Evolutionary conservation across 2,329 filamentous ascomycete genomes (phyloP), one percentile per base, ranked within the genome.

Genomic region (Gnomoniopsis smithogilvyi): DNA sequence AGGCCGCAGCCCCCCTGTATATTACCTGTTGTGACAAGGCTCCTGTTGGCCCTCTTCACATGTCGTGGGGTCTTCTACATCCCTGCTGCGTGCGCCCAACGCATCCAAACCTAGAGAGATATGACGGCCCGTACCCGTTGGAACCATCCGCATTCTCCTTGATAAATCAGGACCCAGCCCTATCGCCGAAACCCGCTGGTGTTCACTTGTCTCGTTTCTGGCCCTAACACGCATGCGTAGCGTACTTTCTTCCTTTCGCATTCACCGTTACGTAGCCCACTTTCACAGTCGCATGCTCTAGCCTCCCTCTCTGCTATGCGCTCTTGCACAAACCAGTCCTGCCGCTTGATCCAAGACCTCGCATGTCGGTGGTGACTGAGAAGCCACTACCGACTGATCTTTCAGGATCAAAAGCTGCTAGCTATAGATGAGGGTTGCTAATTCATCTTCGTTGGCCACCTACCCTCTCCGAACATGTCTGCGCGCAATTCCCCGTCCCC

Each of bases 401-500:
- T 14, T 22, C 19, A 21, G 38, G 21, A 17, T 15, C 4, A 24
- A 33, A 17, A 24, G 14, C 45, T 43, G 30, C 33, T 46, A 30
- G 26, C 22, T 26, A 26, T 54, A 34, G 45, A 41, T 47, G 47
- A 48, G 33, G 47, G 21, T 46, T 49, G 19, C 34, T 36, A 30
- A 46, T 51, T 38, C 59, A 34, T 22, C 21, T 11, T 24, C 26
- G 14, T 49, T 43, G 26, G 33, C 22, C 38, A 47, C 47, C 45
- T 41, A 34, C 54, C 15, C 21, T 15, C 21, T 17, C 51, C 49
- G 34, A 46, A 33, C 50, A 71, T 70, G 69, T 70, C 69, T 56
- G 57, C 62, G 26, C 60, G 60, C 33, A 68, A 70, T 12, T 66
- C 72, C 4, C 67, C 70, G 10, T 71, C 71, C 7, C 71, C 71